Evolutionary conservation across 768 basidiomycete genomes (phyloP), one percentile per base, ranked within the genome.

Genomic region (Mycena metata): DNA sequence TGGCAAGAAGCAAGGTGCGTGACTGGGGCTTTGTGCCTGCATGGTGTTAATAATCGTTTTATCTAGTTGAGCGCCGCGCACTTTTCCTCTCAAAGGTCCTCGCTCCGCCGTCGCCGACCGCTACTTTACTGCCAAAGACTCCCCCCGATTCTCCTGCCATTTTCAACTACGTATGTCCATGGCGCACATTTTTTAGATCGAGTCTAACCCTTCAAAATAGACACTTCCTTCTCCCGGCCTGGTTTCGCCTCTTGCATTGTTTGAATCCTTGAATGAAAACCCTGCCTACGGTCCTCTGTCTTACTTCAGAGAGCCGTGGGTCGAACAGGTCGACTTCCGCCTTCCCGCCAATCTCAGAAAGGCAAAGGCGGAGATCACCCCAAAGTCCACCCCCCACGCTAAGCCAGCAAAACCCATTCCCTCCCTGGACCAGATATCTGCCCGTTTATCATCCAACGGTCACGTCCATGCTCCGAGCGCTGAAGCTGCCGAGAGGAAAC

Each of bases 381-480:
- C 64, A 36, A 36, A 7, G 50, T 19, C 60, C 45, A 59, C 58
- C 50, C 36, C 67, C 30, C 56, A 66, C 46, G 66, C 71, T 51
- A 63, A 52, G 42, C 64, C 66, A 64, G 69, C 61, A 43, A 79
- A 78, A 67, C 71, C 76, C 47, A 75, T 89, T 42, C 92, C 92
- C 23, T 93, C 92, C 26, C 86, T 94, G 67, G 92, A 92, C 71
- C 89, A 94, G 74, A 93, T 94, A 66, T 87, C 89, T 36, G 89
- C 91, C 46, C 91, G 84, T 69, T 73, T 92, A 72, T 84, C 82
- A 67, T 78, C 79, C 26, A 81, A 82, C 39, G 76, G 77, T 57
- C 77, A 80, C 67, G 75, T 78, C 62, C 66, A 67, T 66, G 63
- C 70, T 74, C 77, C 70, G 72, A 64, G 71, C 67, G 64, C 67